Conservation (phyloP, 2,329 filamentous ascomycete genomes). For the Furcasterigmium furcatum region DNA sequence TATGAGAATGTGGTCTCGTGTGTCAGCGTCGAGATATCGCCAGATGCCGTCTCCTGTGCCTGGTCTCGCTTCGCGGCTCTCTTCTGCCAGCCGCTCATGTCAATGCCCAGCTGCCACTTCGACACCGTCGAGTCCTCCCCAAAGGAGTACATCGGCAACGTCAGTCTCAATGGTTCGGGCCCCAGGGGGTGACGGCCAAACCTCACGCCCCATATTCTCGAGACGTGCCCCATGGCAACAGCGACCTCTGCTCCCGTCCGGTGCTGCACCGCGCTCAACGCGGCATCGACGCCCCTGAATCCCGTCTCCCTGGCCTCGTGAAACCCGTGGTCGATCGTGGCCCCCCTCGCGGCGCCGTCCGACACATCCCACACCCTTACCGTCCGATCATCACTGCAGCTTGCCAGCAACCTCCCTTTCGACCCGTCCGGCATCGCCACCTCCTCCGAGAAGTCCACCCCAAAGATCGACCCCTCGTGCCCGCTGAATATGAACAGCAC, state of each 20-base stretch:
- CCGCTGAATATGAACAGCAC: conserved; percentile 55
- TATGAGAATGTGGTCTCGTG: conserved; percentile 56
- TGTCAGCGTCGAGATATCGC: conserved; percentile 30
- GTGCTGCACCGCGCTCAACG: conserved; percentile 16
- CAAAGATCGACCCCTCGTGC: conserved; percentile 93
- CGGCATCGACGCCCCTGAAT: conserved; percentile 43
- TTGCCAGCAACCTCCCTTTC: conserved; percentile 65
- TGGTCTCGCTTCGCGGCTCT: background rate
- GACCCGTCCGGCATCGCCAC: conserved; percentile 34
- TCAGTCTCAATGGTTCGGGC: conserved; percentile 6
- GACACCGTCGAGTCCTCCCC: conserved; percentile 82
- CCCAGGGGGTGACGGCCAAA: conserved; percentile 46
- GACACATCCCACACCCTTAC: conserved; percentile 85
- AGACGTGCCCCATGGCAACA: conserved; percentile 79
- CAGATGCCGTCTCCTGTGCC: conserved; percentile 5
- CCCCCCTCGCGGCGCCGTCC: conserved; percentile 28
- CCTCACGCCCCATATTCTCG: conserved; percentile 83
- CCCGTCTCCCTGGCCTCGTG: conserved; percentile 55
- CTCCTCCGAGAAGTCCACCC: conserved; percentile 70
- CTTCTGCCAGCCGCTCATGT: conserved; percentile 9
- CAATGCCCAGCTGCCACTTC: conserved; percentile 60
- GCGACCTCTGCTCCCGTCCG: conserved; percentile 50
- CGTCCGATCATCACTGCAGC: conserved; percentile 92
- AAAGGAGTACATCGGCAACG: conserved; percentile 65
- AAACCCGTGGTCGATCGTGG: conserved; percentile 18